A percentile compares a stretch with the other conserved stretches of the same genome.
Conservation (phyloP, 2,329 filamentous ascomycete genomes). For the Teratosphaeria nubilosa region DNA sequence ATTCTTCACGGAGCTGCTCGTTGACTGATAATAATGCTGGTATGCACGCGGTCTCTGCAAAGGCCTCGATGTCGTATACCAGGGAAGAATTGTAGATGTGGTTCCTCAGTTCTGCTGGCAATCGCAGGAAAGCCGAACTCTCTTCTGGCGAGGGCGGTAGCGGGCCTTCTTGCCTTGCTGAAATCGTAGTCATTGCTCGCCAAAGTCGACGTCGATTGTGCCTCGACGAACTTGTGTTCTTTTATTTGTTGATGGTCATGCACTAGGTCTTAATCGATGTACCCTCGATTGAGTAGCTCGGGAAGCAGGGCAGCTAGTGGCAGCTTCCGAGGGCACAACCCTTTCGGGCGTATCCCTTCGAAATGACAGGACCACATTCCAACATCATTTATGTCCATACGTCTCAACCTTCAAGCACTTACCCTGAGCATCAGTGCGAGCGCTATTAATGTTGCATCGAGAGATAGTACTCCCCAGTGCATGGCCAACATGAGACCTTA, state of each 20-base stretch:
- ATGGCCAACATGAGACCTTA: too few relatives aligned
- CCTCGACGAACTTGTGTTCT: background rate
- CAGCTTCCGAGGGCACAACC: background rate
- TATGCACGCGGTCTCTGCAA: conserved; percentile 1
- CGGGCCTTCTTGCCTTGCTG: background rate
- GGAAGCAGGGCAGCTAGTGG: background rate
- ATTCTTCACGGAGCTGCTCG: conserved; percentile 4
- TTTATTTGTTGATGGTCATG: background rate
- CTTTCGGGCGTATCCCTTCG: too few relatives aligned
- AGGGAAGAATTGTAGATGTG: conserved; percentile 1
- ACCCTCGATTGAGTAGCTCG: background rate
- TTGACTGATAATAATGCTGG: conserved; percentile 2
- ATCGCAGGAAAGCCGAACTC: background rate
- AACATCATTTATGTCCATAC: too few relatives aligned
- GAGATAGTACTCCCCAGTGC: too few relatives aligned
- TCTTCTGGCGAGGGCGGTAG: background rate
- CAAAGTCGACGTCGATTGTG: background rate
- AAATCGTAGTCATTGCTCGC: background rate
- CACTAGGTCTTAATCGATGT: background rate
- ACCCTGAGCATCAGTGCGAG: too few relatives aligned
- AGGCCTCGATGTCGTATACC: conserved; percentile 1
- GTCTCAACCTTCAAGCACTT: too few relatives aligned
- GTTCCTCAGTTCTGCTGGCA: conserved; percentile 4
- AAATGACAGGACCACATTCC: too few relatives aligned
- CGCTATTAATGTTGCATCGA: too few relatives aligned